Base-by-base conservation (phyloP, 164 flowering plant genomes). In the Santalum album region DNA sequence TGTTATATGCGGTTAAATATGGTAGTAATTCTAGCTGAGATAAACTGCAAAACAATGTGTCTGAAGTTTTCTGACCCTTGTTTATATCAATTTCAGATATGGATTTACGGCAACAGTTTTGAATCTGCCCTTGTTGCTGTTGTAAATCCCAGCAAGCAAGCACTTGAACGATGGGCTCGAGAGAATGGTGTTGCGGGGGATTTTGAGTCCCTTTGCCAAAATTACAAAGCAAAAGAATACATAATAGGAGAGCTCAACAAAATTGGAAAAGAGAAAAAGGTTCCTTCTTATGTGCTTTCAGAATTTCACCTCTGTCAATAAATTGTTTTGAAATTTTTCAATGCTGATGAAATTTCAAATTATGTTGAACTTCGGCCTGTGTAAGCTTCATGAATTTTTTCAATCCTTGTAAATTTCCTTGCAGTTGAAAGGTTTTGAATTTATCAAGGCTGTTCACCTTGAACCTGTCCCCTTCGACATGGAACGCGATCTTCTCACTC, bases 351-450 rank as follows among this genome's bases (percentile, higher is more conserved):
- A 9, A 29, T 29, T 4, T 9, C 34, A 4, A 29, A 29, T 9
- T 3, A 9, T 29, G 34, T 3, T 29, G 34, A 29, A 29, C 9
- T 3, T 29, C 34, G 9, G 9, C 34, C 34, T 29, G 6, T 29
- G 42, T 6, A 38, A 38, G 12, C 12, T 38, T 6, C 17, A 38
- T 38, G 15, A 38, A 11, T 38, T 12, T 38, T 38, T 12, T 38
- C 2, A 38, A 2, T 15, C 42, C 12, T 5, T 5, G 6, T 29
- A 29, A 3, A 3, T 21, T 20, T 23, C 52, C n/a, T 69, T 63
- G 67, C 87, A 92, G 99, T 66, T 92, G 68, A 94, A 90, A 74
- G 97, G 99, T n/a, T 94, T 90, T 73, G 97, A 94, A 65, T 63
- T 82, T 36, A 58, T 90, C 51, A 87, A 75, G 73, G 90, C 81